Conservation (phyloP, 2,329 filamentous ascomycete species). For the Sporothrix schenckii region DNA sequence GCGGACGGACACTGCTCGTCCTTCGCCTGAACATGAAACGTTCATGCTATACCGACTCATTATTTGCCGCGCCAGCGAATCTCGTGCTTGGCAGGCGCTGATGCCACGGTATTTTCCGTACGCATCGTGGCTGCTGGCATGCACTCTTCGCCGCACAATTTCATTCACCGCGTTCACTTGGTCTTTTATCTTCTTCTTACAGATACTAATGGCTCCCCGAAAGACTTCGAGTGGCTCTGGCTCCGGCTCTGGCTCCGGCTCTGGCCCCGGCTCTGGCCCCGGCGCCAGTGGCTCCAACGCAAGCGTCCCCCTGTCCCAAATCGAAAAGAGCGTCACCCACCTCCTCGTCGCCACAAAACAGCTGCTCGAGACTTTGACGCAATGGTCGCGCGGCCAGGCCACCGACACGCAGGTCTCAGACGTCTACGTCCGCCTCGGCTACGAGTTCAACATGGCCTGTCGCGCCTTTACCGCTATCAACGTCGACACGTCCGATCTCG, state of each 20-base stretch:
- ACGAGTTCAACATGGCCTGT: constrained; percentile 99
- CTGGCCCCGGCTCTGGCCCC: constrained; percentile 7
- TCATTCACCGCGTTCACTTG: not conserved
- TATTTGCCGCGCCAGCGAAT: constrained; percentile 23
- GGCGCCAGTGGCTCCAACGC: constrained; percentile 45
- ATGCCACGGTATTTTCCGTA: constrained; percentile 26
- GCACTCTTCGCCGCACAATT: not conserved
- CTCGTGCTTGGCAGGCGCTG: not conserved
- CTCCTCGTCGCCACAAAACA: constrained; percentile 97
- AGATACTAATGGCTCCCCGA: constrained; percentile 31
- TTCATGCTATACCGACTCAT: constrained; percentile 31
- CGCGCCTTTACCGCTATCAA: constrained; percentile 96
- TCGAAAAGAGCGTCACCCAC: constrained; percentile 98
- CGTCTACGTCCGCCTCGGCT: constrained; percentile 94
- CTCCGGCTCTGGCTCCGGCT: not conserved
- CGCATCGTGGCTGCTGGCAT: not conserved
- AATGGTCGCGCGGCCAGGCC: constrained; percentile 92
- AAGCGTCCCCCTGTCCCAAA: constrained; percentile 78
- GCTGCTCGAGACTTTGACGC: constrained; percentile 92
- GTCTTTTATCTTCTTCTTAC: not conserved
- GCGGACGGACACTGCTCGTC: constrained; percentile 13
- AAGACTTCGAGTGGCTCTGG: constrained; percentile 58
- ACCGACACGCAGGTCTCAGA: constrained; percentile 96
- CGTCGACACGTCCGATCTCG: constrained; percentile 90
- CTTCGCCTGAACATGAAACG: constrained; percentile 33